Evolutionary conservation across 306 rosid genomes (phyloP).

Genomic region (Vachellia collinsii): DNA sequence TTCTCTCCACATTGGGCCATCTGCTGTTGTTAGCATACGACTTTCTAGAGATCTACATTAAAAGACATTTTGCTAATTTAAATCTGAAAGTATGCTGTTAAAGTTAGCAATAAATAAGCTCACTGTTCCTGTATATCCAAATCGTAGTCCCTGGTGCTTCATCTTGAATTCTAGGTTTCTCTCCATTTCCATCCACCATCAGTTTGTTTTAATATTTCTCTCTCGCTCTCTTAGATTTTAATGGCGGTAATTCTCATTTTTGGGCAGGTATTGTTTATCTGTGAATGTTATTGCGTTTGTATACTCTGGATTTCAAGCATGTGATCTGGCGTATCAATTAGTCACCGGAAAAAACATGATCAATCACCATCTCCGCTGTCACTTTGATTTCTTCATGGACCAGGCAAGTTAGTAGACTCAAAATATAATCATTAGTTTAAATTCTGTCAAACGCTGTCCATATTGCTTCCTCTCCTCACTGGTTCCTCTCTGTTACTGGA

Average conservation of each 20-base stretch:
- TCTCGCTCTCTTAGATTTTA: neutral
- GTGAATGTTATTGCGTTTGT: slow-evolving; percentile 77
- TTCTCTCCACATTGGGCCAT: neutral
- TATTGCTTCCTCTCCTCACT: neutral
- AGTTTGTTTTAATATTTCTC: neutral
- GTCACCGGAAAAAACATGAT: slow-evolving; percentile 51
- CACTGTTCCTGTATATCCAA: neutral
- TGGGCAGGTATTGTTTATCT: slow-evolving; percentile 84
- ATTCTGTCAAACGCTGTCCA: neutral
- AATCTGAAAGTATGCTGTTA: neutral
- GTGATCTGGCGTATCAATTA: slow-evolving; percentile 55
- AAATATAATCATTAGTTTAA: neutral
- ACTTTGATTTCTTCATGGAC: slow-evolving; percentile 88
- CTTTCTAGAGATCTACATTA: neutral
- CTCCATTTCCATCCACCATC: neutral
- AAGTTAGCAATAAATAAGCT: neutral
- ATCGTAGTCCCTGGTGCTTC: neutral
- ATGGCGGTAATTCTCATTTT: slow-evolving; percentile 20
- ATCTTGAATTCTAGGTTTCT: neutral
- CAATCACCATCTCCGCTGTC: slow-evolving; percentile 59
- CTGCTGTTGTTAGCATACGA: neutral
- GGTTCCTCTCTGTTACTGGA: neutral
- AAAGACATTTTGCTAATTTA: neutral
- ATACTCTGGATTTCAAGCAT: slow-evolving; percentile 73
- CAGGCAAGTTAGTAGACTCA: slow-evolving; percentile 65